phyloP scores from a whole-genome alignment of 495 filamentous ascomycete genomes.

The Amorphotheca resinae region DNA sequence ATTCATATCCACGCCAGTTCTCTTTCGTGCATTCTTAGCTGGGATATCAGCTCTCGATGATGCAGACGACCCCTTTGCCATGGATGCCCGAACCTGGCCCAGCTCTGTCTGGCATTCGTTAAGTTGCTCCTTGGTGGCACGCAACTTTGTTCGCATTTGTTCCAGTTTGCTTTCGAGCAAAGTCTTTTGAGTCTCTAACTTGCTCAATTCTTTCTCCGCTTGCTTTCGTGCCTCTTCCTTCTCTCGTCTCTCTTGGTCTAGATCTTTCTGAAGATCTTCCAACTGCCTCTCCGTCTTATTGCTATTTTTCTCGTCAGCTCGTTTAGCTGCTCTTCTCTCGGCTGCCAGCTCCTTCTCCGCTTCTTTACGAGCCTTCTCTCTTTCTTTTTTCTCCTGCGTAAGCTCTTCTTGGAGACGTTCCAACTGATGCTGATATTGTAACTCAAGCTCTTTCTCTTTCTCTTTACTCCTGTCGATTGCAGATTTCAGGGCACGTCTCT shows the following conservation, averaged over 20 bases:
- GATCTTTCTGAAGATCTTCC: conserved; percentile 35
- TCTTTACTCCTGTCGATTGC: conserved; percentile 30
- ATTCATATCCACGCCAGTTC: conserved; percentile 31
- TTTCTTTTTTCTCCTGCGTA: conserved; percentile 34
- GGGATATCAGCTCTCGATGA: conserved; percentile 8
- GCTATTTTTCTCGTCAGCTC: conserved; percentile 27
- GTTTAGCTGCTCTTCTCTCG: conserved; percentile 56
- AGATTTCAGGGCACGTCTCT: conserved; percentile 55
- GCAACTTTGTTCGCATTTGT: conserved; percentile 52
- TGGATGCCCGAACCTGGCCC: conserved; percentile 22
- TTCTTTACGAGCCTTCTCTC: conserved; percentile 14
- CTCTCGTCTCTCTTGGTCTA: conserved; percentile 37
- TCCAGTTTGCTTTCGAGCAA: conserved; percentile 56
- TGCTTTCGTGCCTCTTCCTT: conserved; percentile 15
- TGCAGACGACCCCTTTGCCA: conserved; percentile 1
- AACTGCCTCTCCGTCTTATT: conserved; percentile 34
- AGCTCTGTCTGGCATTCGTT: conserved; percentile 41
- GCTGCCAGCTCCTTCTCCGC: conserved; percentile 41
- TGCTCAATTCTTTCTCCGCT: conserved; percentile 21
- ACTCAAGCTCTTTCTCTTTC: conserved; percentile 36
- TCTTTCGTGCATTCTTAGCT: conserved; percentile 34
- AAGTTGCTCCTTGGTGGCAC: conserved; percentile 54
- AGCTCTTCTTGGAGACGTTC: conserved; percentile 39
- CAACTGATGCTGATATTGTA: conserved; percentile 33
- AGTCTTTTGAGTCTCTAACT: conserved; percentile 42